Percentiles rank a stretch among this genome's conserved stretches.
phyloP scores from a whole-genome alignment of 2,329 filamentous ascomycete species.

The Knoxdaviesia proteae region DNA sequence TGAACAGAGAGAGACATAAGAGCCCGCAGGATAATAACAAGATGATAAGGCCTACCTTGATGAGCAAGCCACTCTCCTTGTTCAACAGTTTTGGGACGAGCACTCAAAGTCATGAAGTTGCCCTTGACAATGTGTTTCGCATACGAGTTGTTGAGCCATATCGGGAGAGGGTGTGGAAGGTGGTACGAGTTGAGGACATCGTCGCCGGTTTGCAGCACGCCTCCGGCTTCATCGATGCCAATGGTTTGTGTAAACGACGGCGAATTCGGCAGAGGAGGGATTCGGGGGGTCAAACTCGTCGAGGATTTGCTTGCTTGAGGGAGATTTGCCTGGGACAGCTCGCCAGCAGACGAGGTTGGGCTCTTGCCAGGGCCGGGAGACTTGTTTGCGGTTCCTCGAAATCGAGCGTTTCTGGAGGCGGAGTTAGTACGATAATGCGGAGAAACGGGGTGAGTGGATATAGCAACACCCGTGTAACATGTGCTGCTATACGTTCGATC shows the following conservation, averaged over 20 bases:
- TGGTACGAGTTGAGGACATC: constrained; percentile 38
- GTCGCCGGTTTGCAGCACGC: constrained; percentile 25
- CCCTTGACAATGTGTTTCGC: constrained; percentile 84
- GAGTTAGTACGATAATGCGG: background rate
- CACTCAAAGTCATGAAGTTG: constrained; percentile 91
- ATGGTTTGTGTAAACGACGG: constrained; percentile 46
- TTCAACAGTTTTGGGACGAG: constrained; percentile 81
- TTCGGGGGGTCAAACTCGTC: constrained; percentile 26
- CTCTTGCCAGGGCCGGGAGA: constrained; percentile 30
- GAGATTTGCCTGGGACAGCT: constrained; percentile 25
- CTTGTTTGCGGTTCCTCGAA: constrained; percentile 26
- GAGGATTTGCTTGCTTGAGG: constrained; percentile 30
- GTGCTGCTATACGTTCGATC: no score
- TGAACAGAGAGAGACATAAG: no score
- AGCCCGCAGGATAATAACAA: background rate
- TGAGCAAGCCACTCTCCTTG: constrained; percentile 91
- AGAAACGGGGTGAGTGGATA: no score
- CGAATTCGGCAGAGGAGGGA: constrained; percentile 40
- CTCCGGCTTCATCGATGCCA: constrained; percentile 41
- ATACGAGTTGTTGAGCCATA: constrained; percentile 57
- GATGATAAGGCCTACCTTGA: constrained; percentile 43
- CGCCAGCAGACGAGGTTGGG: constrained; percentile 24
- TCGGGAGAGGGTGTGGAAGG: constrained; percentile 43
- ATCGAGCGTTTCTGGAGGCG: constrained; percentile 29
- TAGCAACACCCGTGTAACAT: no score